These are phyloP conservation scores for Trichoderma sp. DNA, from an alignment of 2,329 filamentous ascomycete genomes.

Conservation along the genomic window DNA sequence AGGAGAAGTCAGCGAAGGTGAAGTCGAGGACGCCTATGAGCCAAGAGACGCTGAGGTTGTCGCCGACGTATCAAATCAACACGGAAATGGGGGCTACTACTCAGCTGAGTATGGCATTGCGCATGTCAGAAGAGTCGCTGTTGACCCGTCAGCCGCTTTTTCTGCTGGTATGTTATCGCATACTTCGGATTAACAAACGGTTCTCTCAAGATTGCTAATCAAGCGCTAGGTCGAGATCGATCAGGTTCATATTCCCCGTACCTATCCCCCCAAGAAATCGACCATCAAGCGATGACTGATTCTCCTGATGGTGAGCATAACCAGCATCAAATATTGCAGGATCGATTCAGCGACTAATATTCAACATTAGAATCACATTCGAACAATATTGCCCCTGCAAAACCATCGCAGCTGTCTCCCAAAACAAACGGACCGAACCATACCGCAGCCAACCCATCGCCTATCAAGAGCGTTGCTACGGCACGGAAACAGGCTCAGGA, in stretches of 20 bases:
- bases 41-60: constrained; percentile 29
- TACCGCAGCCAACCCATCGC: neutral
- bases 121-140: neutral
- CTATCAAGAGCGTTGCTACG: constrained; percentile 31
- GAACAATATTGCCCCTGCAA: neutral
- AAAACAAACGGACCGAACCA: neutral
- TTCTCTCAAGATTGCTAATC: neutral
- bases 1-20: constrained; percentile 72
- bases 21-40: constrained; percentile 58
- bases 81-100: neutral
- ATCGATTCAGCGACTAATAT: neutral
- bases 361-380: neutral
- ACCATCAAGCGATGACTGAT: constrained; percentile 21
- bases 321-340: neutral
- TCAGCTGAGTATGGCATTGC: neutral
- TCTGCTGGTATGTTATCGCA: neutral
- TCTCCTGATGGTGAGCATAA: neutral
- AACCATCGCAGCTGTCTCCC: neutral
- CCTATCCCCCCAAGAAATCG: constrained; percentile 49
- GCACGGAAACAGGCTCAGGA: constrained; percentile 61
- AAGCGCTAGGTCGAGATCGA: constrained; percentile 38
- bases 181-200: neutral
- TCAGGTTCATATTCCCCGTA: constrained; percentile 54
- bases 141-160: neutral
- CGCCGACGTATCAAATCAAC: neutral